Base-by-base conservation (phyloP, 2,329 filamentous ascomycete genomes). In the Fusarium armeniacum region DNA sequence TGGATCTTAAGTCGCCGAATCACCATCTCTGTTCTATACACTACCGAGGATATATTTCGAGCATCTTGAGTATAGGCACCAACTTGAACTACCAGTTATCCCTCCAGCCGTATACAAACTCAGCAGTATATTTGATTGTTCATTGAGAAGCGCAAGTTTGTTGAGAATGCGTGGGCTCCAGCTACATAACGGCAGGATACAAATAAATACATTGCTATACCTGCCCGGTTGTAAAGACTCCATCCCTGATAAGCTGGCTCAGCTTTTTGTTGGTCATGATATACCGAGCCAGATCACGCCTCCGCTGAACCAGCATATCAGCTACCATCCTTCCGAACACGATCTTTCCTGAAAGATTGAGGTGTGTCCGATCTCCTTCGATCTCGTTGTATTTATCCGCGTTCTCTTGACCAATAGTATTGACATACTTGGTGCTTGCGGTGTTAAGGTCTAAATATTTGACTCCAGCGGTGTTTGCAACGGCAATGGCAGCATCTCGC, bases 351-450 rank as follows among this genome's bases (percentile, higher is more conserved):
- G 62, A 49, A 33, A 54, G 28, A 1, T 65, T 65, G 0, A 65
- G 55, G 16, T 65, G 62, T 1, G 62, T 65, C 1, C 62, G 54
- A 4, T 65, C 62, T 13, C 62, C 62, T 3, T 66, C 62, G 0
- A 55, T n/a, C 18, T 66, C 55, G 2, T 65, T 65, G 22, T 65
- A 65, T 18, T 33, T 65, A 0, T 65, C 62, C 1, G 62, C 62
- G 16, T 66, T 46, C 1, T 66, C 62, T 1, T 65, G 62, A 0
- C 62, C 62, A 2, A 65, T 66, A 1, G 54, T 47, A 3, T 65
- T 65, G 2, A 66, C 55, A 0, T 65, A 65, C 15, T 62, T 62
- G n/a, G 62, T 66, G 2, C 62, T 65, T 1, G 54, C 62, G 0
- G 62, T 28, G 3, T 65, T 65, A 0, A 65, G 62, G 16, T 65